Evolutionary conservation across 139 green algal species (phyloP).

Genomic region (Asterochloris erici): DNA sequence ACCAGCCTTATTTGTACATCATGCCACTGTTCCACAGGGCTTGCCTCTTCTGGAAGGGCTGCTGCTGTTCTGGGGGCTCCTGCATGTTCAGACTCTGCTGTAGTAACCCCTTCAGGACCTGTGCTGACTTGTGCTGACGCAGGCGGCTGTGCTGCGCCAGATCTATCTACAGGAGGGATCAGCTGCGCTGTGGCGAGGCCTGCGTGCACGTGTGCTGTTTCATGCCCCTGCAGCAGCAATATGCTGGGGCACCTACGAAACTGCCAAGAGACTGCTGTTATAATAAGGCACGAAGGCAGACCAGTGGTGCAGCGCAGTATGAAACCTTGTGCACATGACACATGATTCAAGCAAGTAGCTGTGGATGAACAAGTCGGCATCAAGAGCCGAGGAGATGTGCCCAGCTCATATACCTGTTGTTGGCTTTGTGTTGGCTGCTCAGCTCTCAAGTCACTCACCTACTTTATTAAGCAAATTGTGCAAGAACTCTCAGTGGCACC

Average conservation of each 20-base stretch:
- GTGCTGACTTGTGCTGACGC: slow-evolving; percentile 7
- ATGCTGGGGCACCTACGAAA: slow-evolving; percentile 96
- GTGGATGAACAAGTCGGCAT: too few relatives aligned
- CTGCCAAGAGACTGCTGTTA: slow-evolving; percentile 66
- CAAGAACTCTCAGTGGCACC: too few relatives aligned
- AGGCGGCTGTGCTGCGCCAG: slow-evolving; percentile 56
- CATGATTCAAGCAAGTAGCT: too few relatives aligned
- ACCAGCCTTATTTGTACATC: not conserved
- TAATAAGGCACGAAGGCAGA: not conserved
- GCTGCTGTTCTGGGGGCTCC: not conserved
- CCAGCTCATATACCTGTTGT: too few relatives aligned
- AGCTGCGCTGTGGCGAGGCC: slow-evolving; percentile 69
- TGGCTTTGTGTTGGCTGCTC: too few relatives aligned
- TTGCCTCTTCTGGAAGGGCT: not conserved
- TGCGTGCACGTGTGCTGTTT: slow-evolving; percentile 89
- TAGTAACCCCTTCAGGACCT: not conserved
- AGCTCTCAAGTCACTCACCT: too few relatives aligned
- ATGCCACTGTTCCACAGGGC: not conserved
- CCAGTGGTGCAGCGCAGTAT: not conserved
- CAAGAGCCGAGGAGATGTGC: too few relatives aligned
- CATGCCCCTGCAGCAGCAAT: slow-evolving; percentile 91
- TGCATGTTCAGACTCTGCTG: not conserved
- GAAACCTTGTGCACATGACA: not conserved
- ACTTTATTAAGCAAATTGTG: too few relatives aligned
- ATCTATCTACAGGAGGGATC: slow-evolving; percentile 83